Evolutionary conservation across 2,329 filamentous ascomycete genomes (phyloP).

Genomic region (Clarireedia homoeocarpa): DNA sequence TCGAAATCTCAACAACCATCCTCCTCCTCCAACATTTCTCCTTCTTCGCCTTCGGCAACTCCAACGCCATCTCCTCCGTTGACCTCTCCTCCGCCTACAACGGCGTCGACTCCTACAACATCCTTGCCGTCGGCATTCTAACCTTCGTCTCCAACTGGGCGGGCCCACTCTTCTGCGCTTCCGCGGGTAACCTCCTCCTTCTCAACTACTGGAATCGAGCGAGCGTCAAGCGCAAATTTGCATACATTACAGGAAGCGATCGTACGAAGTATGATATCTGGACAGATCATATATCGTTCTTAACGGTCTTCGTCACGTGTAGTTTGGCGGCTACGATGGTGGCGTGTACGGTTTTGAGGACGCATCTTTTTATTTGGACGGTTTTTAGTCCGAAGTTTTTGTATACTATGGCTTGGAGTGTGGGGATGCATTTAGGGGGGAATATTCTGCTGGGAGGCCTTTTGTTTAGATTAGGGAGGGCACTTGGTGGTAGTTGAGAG

Average conservation of each 20-base stretch:
- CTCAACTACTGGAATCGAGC: slow-evolving; percentile 28
- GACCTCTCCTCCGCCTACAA: slow-evolving; percentile 95
- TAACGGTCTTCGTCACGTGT: slow-evolving; percentile 63
- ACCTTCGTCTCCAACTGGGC: slow-evolving; percentile 91
- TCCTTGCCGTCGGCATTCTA: slow-evolving; percentile 70
- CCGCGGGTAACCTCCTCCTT: slow-evolving; percentile 53
- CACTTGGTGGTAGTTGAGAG: not conserved
- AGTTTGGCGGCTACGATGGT: slow-evolving; percentile 72
- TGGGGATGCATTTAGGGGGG: slow-evolving; percentile 70
- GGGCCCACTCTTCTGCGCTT: slow-evolving; percentile 80
- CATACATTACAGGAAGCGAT: too few species aligned
- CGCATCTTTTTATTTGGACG: slow-evolving; percentile 96
- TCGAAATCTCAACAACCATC: slow-evolving; percentile 60
- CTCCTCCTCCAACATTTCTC: slow-evolving; percentile 72
- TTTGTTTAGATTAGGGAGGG: slow-evolving; percentile 32
- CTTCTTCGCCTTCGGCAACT: slow-evolving; percentile 87
- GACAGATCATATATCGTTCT: slow-evolving; percentile 48
- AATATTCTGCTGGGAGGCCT: slow-evolving; percentile 57
- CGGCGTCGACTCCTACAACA: slow-evolving; percentile 73
- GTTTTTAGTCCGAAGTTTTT: slow-evolving; percentile 97
- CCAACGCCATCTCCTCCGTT: slow-evolving; percentile 92
- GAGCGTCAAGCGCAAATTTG: not conserved
- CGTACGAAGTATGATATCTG: slow-evolving; percentile 8
- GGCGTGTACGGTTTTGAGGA: slow-evolving; percentile 74
- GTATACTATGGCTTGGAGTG: slow-evolving; percentile 82